A percentile compares a stretch with the other conserved stretches of the same genome.
Evolutionary conservation across 139 green algal genomes (phyloP).

Genomic region (Mesostigma viride): DNA sequence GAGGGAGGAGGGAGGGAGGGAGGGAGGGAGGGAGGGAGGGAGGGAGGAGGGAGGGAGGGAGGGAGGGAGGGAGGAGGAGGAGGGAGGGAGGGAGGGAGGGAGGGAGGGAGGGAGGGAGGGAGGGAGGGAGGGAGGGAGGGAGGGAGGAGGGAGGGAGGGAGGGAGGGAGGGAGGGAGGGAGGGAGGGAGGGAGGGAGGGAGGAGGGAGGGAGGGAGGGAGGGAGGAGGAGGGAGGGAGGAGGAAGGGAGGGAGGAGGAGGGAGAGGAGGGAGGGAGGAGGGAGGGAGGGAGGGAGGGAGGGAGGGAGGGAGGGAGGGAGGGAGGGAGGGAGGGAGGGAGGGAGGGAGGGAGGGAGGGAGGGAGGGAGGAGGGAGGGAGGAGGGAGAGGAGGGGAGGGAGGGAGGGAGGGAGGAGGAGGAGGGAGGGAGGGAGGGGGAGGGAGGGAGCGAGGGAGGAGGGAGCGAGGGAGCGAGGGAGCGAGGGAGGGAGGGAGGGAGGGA

Average conservation of each 20-base stretch:
- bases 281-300: conserved; percentile 1
- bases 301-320: conserved; percentile 1
- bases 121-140: neutral
- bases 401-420: too few species aligned
- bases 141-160: neutral
- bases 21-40: neutral
- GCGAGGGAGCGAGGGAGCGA: too few species aligned
- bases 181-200: neutral
- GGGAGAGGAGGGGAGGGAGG: too few species aligned
- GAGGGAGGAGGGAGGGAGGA: neutral
- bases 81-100: neutral
- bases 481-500: too few species aligned
- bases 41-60: neutral
- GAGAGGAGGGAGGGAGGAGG: neutral
- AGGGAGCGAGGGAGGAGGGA: too few species aligned
- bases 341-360: neutral
- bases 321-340: neutral
- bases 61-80: neutral
- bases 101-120: neutral
- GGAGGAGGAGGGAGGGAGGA: neutral
- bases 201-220: neutral
- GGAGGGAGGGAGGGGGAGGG: too few species aligned
- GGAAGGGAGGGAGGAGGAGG: neutral
- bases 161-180: neutral
- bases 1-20: neutral